Base-by-base conservation (phyloP, 2,329 filamentous ascomycete genomes). In the Sordariomycetes sp. region DNA sequence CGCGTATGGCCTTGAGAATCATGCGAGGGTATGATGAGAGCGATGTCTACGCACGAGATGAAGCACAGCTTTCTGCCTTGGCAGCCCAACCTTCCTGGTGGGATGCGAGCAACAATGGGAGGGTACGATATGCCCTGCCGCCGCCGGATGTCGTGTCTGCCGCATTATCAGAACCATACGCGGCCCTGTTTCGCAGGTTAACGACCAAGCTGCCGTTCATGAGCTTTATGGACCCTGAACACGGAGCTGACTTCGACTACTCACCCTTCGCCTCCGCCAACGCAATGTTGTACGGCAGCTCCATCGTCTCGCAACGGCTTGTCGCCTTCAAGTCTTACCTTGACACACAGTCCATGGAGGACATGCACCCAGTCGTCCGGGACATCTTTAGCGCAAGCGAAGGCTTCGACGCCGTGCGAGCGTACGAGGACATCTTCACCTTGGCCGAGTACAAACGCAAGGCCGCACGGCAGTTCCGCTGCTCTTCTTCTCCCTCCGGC, bases 221-320 rank as follows among this genome's bases (percentile, higher is more conserved):
- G 4, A 18, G 29, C 16, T 20, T 64, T 23, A 18, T 14, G 29
- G 16, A 30, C 16, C 3, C 9, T 16, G 29, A 16, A 3, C n/a
- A 18, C 8, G 14, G 14, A 10, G 46, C 53, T 17, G 47, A 59
- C 5, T 48, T 61, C 18, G 62, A 69, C 42, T 72, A 66, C 51
- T 41, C 49, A 3, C 49, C 60, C 2, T 70, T 74, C 34, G 59
- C 68, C 34, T 59, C 61, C 35, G 68, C 64, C 2, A 66, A 63
- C 7, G 55, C 63, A 38, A 54, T 75, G 4, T 54, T 75, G 2
- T 75, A 75, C 45, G 63, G 70, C 23, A 68, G 68, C 3, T 64
- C 67, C 0, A 64, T 73, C 39, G 66, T 75, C 4, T 63, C 60
- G 8, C 70, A 75, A 46, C 60, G 70, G 11, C 64, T 72, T 39